Evolutionary conservation across 2,329 filamentous ascomycete genomes (phyloP), one percentile per base, ranked within the genome.

Genomic region (Apiospora malaysiana): DNA sequence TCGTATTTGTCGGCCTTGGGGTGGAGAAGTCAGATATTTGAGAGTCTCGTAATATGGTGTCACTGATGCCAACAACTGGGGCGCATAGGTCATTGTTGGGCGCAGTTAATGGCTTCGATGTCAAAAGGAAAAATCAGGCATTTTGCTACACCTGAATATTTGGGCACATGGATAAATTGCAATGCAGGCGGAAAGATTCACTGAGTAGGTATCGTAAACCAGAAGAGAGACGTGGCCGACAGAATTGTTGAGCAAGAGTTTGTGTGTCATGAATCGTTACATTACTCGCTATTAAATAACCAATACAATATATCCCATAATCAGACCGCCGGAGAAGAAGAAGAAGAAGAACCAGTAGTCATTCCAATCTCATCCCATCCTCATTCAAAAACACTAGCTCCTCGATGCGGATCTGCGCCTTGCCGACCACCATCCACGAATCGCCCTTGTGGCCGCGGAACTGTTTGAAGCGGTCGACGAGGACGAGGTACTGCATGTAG

Each of bases 401-500:
- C 69, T 77, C 76, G 42, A 81, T 67, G 68, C 71, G 74, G 69
- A 81, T 73, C 18, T 75, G 72, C n/a, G 70, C 72, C 69, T 72
- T 72, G 7, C 76, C 77, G 1, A 78, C 74, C 16, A 75, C 66
- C 69, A 78, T 76, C 71, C 74, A 77, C 6, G 72, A 72, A 1
- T 74, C 71, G 0, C 70, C 68, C 73, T 32, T 32, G 32, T 70
- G 47, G 8, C 56, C 32, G 32, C 21, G 56, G 37, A 77, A 76
- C 72, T 77, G 74, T 40, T 72, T 73, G 0, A 75, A 75, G 32
- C 71, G 69, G 4, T 75, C 75, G 25, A 76, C 71, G 14, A 75
- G 45, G 66, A 76, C 78, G n/a, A 73, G 67, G 66, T 73, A 71
- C 49, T 76, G 78, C 16, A 72, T 69, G 56, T 77, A 73, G 59